phyloP scores from a whole-genome alignment of 2,329 filamentous ascomycete genomes.

The Exophiala dermatitidis region DNA sequence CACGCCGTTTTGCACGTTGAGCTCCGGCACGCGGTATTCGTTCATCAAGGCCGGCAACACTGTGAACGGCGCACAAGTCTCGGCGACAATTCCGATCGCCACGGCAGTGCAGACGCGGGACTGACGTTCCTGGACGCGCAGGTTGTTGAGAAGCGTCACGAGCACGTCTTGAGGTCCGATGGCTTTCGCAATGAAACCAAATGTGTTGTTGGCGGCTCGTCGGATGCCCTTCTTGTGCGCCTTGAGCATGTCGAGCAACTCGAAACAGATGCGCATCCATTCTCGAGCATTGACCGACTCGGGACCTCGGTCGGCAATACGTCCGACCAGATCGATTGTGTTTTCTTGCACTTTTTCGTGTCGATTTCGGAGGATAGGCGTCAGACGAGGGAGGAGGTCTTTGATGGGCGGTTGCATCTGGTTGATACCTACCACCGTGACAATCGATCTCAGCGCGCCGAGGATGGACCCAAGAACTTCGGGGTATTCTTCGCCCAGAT shows the following conservation, averaged over 20 bases:
- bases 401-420: constrained; percentile 98
- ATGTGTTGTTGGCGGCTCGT: constrained; percentile 97
- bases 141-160: constrained; percentile 89
- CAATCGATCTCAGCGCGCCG: constrained; percentile 87
- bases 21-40: constrained; percentile 94
- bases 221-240: constrained; percentile 99
- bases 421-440: constrained; percentile 94
- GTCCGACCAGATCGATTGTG: constrained; percentile 93
- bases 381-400: constrained; percentile 86
- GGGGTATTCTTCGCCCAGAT: constrained; percentile 95
- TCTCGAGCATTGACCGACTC: constrained; percentile 95
- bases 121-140: constrained; percentile 94
- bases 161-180: constrained; percentile 97
- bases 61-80: constrained; percentile 96
- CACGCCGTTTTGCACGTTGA: constrained; percentile 98
- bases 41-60: constrained; percentile 99
- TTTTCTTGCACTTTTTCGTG: constrained; percentile 99
- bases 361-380: constrained; percentile 94
- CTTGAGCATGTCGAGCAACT: constrained; percentile 97
- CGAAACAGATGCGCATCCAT: constrained; percentile 99
- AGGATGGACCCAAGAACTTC: constrained; percentile 96
- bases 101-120: constrained; percentile 97
- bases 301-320: constrained; percentile 92
- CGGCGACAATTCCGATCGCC: constrained; percentile 95
- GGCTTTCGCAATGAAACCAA: constrained; percentile 98